Evolutionary conservation across 2,329 filamentous ascomycete species (phyloP), one percentile per base, ranked within the genome.

Genomic region (Pseudocercospora cruenta): DNA sequence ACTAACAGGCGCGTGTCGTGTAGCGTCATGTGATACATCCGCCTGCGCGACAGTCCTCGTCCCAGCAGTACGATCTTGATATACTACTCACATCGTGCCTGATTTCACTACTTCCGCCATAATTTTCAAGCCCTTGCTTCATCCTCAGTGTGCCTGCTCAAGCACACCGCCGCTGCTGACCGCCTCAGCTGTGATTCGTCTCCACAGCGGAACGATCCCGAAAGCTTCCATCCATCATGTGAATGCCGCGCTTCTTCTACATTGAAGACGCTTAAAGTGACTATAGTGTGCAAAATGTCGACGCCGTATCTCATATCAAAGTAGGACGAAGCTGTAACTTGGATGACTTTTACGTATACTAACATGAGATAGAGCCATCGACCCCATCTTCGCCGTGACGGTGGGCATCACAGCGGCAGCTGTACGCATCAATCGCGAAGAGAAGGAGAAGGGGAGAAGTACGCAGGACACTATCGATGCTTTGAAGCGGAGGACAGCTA

Each of bases 371-470:
- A 84, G 82, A 73, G 71, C 76, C 55, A 78, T 84, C 61, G 83
- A 85, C 64, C 82, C 83, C 43, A 63, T 84, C 62, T 85, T 84
- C 73, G 82, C 83, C 33, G 70, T 83, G 60, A 77, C 77, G n/a
- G 81, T 84, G 62, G 83, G 83, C 58, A 69, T 80, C 60, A 76
- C 78, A 0, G 82, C 83, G 7, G 82, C 82, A 14, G 73, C 70
- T 0, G 72, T 79, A 12, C 74, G 78, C 24, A 77, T 80, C 66
- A 76, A 79, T 55, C 78, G 82, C 16, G 82, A 85, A 68, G 82
- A 85, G 69, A 81, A 80, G 63, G 82, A 81, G 68, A 82, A 81
- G 68, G 82, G 81, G 2, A 73, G 78, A 58, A 77, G 68, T 9
- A 78, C 75, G 39, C 64, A 71, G 28, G 67, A 83, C 68, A 81